Base-by-base conservation (phyloP, 495 filamentous ascomycete genomes). In the Cudoniella acicularis region DNA sequence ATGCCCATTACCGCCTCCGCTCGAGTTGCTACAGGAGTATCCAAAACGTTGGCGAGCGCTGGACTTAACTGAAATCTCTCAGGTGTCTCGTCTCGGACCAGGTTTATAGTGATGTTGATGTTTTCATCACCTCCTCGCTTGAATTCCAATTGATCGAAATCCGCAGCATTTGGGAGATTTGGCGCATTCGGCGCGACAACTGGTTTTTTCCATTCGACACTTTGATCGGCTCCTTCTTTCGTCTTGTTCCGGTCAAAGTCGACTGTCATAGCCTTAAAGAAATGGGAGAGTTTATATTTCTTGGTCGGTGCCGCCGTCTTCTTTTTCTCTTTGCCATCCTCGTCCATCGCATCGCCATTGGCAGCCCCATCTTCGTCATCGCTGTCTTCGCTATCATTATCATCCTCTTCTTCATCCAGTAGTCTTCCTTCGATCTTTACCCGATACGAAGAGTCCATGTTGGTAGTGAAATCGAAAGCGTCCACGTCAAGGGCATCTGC, bases 391-490 rank as follows among this genome's bases (percentile, higher is more conserved):
- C 80, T 83, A 43, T 84, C 81, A 9, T 82, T 78, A 10, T 74
- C 65, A 36, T 78, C 82, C 24, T 86, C 80, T 21, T 89, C 82
- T 30, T 92, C 87, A 54, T 91, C 89, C 23, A 98, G 75, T 48
- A 99, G 72, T n/a, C 88, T 83, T 50, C 91, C 95, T 71, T 98
- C 92, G 60, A 99, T 93, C 74, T 89, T 92, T 65, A 99, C 89
- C 42, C 88, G 86, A 69, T 93, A 98, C 6, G 86, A 88, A 10
- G 87, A 83, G 49, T 87, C 83, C 30, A 79, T 73, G 57, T 82
- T 88, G 30, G 79, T 81, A 46, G 77, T 82, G 62, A 92, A 93
- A 67, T 92, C 90, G 57, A 91, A 91, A 13, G 76, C 78, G 62
- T 90, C 85, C 59, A 83, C 75, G 52, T 84, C 85, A 57, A 88